Evolutionary conservation across 164 flowering plant genomes (phyloP).

Genomic region (Protea cynaroides): DNA sequence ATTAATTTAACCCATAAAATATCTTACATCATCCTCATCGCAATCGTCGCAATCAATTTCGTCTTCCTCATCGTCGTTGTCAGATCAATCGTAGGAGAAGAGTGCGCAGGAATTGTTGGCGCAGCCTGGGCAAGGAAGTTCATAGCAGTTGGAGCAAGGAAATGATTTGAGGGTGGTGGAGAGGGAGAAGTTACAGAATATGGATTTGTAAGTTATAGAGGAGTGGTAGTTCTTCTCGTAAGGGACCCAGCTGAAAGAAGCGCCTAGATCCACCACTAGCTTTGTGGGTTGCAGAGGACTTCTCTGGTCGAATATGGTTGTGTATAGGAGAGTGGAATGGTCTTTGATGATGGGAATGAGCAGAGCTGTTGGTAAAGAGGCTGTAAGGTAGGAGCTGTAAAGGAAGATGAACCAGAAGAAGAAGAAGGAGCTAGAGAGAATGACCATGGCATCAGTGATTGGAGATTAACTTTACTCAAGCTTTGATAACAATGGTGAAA

Average conservation of each 20-base stretch:
- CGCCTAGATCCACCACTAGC: conserved; percentile 27
- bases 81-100: too few relatives aligned
- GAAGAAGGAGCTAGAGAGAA: neutral
- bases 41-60: too few relatives aligned
- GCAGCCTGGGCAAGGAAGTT: conserved; percentile 1
- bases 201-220: conserved; percentile 15
- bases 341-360: conserved; percentile 24
- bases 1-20: too few relatives aligned
- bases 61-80: too few relatives aligned
- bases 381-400: neutral
- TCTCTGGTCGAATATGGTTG: conserved; percentile 12
- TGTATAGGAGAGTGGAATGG: conserved; percentile 16
- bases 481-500: too few relatives aligned
- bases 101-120: conserved; percentile 15
- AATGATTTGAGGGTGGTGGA: conserved; percentile 13
- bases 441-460: neutral
- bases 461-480: too few relatives aligned
- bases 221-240: conserved; percentile 11
- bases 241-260: conserved; percentile 20
- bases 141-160: conserved; percentile 14
- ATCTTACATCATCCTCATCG: too few relatives aligned
- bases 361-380: conserved; percentile 6
- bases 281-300: conserved; percentile 24
- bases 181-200: conserved; percentile 22
- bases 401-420: neutral